These are phyloP conservation scores for Exserohilum rostratum DNA, from an alignment of 2,329 filamentous ascomycete species.

Conservation along the genomic window DNA sequence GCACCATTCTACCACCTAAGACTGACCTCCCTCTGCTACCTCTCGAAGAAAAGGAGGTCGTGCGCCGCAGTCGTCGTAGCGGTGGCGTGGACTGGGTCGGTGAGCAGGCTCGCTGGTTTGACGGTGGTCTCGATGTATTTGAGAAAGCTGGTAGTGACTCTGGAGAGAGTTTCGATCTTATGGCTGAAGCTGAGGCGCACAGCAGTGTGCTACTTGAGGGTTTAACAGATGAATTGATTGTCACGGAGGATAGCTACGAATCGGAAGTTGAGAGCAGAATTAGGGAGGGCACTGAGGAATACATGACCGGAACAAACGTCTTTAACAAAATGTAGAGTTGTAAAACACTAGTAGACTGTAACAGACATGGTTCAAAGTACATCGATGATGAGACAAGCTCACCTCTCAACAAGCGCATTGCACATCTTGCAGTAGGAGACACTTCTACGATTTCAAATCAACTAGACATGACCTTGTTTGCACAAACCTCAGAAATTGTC, in stretches of 20 bases:
- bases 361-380: background rate
- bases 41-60: slow-evolving; percentile 53
- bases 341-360: background rate
- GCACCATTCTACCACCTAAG: slow-evolving; percentile 50
- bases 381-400: background rate
- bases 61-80: slow-evolving; percentile 34
- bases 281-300: slow-evolving; percentile 27
- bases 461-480: background rate
- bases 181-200: slow-evolving; percentile 54
- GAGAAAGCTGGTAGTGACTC: slow-evolving; percentile 38
- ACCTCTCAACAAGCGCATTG: background rate
- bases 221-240: slow-evolving; percentile 9
- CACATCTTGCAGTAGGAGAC: background rate
- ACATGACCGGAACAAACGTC: slow-evolving; percentile 26
- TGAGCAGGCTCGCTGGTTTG: slow-evolving; percentile 46
- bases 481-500: background rate
- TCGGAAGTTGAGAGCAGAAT: slow-evolving; percentile 20
- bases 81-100: slow-evolving; percentile 50
- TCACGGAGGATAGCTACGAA: slow-evolving; percentile 10
- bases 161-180: slow-evolving; percentile 53
- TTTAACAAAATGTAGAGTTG: slow-evolving; percentile 41
- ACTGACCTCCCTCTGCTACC: slow-evolving; percentile 40
- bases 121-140: slow-evolving; percentile 41
- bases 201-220: slow-evolving; percentile 41
- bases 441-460: background rate